A percentile compares a stretch with the other conserved stretches of the same genome.
Evolutionary conservation across 164 flowering plant genomes (phyloP).

Genomic region (Piper longum): DNA sequence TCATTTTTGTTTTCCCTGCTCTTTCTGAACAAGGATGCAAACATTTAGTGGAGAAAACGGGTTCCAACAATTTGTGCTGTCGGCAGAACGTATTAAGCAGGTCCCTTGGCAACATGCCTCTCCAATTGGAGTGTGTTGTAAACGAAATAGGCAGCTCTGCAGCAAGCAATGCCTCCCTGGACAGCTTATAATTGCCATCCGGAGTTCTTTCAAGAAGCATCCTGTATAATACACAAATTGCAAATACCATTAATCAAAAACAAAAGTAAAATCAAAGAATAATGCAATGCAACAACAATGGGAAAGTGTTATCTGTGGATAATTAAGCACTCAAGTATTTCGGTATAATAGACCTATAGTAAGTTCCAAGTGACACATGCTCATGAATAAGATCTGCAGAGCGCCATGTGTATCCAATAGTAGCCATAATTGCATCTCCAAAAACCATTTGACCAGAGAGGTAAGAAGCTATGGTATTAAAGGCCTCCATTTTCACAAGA

Average conservation of each 20-base stretch:
- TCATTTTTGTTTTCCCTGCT: constrained; percentile 21
- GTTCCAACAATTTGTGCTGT: constrained; percentile 69
- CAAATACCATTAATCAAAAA: too few species aligned
- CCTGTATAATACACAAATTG: constrained; percentile 22
- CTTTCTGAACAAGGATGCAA: constrained; percentile 15
- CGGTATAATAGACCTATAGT: constrained; percentile 47
- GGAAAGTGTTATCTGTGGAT: neutral
- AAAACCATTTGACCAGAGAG: constrained; percentile 53
- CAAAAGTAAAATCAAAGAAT: neutral
- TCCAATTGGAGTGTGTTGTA: constrained; percentile 78
- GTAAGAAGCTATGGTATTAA: constrained; percentile 71
- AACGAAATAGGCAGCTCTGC: constrained; percentile 65
- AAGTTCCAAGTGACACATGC: constrained; percentile 43
- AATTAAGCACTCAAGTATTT: neutral
- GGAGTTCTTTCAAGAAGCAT: constrained; percentile 62
- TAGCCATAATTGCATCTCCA: constrained; percentile 76
- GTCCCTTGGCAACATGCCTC: constrained; percentile 75
- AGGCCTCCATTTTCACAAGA: constrained; percentile 7
- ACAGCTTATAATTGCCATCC: constrained; percentile 64
- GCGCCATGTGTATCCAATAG: constrained; percentile 71
- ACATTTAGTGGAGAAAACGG: constrained; percentile 32
- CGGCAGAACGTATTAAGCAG: constrained; percentile 73
- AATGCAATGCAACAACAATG: neutral
- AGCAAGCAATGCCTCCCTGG: constrained; percentile 64
- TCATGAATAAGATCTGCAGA: constrained; percentile 52